Evolutionary conservation across 306 rosid genomes (phyloP).

Genomic region (Vicia faba): DNA sequence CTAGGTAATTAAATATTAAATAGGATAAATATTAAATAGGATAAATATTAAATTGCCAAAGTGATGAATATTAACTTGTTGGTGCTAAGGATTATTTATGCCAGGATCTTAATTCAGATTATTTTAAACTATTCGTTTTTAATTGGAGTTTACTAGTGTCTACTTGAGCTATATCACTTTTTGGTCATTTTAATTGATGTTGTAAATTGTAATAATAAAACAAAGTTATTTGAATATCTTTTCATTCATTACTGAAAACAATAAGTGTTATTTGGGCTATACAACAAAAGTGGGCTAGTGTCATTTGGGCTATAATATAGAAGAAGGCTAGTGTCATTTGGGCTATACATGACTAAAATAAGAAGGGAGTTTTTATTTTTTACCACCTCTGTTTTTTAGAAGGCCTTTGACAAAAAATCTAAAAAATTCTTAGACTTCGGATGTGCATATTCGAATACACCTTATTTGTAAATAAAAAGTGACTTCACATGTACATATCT

Average conservation of each 20-base stretch:
- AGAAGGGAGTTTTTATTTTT: too few species aligned
- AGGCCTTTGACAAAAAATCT: too few species aligned
- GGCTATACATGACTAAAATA: too few species aligned
- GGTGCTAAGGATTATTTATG: neutral
- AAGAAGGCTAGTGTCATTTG: neutral
- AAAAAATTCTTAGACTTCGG: too few species aligned
- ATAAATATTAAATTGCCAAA: neutral
- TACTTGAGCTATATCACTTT: neutral
- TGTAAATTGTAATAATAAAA: neutral
- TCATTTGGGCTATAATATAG: neutral
- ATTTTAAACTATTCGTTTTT: neutral
- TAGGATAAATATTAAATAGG: neutral
- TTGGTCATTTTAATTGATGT: neutral
- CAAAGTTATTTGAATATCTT: neutral
- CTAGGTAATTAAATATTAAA: neutral
- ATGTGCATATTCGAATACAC: too few species aligned
- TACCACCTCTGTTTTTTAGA: too few species aligned
- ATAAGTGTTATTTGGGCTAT: neutral
- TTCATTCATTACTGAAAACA: neutral
- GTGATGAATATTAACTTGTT: neutral
- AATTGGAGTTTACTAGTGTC: neutral
- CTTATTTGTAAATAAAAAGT: too few species aligned
- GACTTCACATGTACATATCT: too few species aligned
- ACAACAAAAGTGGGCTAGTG: neutral
- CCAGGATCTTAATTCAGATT: neutral